Conservation (phyloP, 108 stramenopile species). For the Cyclotella baltica region DNA sequence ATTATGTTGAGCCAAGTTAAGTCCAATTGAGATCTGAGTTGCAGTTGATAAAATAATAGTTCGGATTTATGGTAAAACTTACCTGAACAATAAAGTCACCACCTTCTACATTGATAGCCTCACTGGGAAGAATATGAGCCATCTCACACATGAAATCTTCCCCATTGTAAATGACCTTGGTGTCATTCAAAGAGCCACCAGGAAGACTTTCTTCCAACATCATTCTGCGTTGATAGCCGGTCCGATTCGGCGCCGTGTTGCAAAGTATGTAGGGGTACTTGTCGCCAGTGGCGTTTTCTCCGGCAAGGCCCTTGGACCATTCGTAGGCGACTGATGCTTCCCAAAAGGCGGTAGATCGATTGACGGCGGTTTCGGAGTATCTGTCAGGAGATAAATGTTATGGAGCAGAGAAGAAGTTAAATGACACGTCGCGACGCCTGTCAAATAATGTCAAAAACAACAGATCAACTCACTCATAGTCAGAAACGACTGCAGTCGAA, state of each 20-base stretch:
- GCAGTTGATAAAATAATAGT: no score
- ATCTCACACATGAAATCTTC: conserved; percentile 27
- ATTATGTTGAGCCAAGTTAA: not conserved
- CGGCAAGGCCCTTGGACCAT: conserved; percentile 17
- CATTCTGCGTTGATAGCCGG: conserved; percentile 21
- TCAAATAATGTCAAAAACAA: not conserved
- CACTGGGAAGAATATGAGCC: conserved; percentile 14
- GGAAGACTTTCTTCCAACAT: conserved; percentile 7
- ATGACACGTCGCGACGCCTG: not conserved
- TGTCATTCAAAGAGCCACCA: not conserved
- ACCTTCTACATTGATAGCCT: not conserved
- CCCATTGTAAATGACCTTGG: conserved; percentile 18
- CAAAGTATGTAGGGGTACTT: conserved; percentile 37
- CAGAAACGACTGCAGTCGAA: conserved; percentile 8
- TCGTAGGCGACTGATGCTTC: conserved; percentile 21
- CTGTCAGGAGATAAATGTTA: not conserved
- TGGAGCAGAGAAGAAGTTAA: not conserved
- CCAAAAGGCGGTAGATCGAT: conserved; percentile 12
- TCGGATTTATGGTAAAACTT: not conserved
- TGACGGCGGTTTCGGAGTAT: not conserved
- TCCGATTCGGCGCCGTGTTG: conserved; percentile 9
- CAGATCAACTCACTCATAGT: conserved; percentile 14
- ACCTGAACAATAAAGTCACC: conserved; percentile 29
- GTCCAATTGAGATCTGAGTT: not conserved
- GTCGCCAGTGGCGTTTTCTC: not conserved